Evolutionary conservation across 169 alveolate species (phyloP).

Genomic region (Sarcocystis neurona): DNA sequence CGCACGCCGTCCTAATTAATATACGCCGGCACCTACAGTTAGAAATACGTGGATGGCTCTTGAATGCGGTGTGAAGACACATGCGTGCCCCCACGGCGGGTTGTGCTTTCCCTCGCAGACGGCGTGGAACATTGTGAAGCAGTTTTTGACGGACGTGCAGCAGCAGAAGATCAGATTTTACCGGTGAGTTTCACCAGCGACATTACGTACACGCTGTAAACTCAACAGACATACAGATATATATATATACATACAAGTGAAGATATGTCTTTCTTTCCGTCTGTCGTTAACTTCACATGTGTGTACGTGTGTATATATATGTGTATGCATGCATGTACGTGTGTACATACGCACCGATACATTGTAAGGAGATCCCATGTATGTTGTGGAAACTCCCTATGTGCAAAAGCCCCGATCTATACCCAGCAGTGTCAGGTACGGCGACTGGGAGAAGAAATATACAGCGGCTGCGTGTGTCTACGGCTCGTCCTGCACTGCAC

Average conservation of each 20-base stretch:
- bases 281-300: background rate
- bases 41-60: too few species aligned
- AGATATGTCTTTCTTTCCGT: background rate
- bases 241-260: background rate
- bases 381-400: too few species aligned
- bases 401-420: too few species aligned
- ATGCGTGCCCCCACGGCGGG: too few species aligned
- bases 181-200: conserved; percentile 37
- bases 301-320: background rate
- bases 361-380: too few species aligned
- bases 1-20: too few species aligned
- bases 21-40: too few species aligned
- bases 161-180: conserved; percentile 73
- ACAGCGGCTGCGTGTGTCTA: too few species aligned
- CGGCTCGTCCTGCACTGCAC: too few species aligned
- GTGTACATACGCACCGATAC: background rate
- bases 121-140: conserved; percentile 73
- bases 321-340: background rate
- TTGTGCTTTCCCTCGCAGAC: conserved; percentile 10
- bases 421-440: too few species aligned
- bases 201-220: background rate
- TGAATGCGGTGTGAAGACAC: too few species aligned
- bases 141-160: conserved; percentile 73
- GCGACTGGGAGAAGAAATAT: too few species aligned
- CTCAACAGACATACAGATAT: background rate